Percentiles rank a stretch among this genome's conserved stretches.
Conservation (phyloP, 345 rosid species). For the Brassica cretica region DNA sequence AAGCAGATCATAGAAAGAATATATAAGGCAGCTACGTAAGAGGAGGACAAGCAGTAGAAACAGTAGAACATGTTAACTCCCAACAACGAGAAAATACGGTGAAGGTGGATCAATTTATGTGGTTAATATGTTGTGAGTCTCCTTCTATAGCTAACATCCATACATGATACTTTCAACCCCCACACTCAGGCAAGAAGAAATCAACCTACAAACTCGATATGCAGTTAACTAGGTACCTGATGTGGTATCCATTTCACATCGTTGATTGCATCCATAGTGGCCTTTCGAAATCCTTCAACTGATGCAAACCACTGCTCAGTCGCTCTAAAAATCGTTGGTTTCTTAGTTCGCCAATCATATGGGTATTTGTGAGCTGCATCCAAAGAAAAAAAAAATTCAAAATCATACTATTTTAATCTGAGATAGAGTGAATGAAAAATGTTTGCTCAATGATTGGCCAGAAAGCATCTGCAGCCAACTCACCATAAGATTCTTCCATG, state of each 20-base stretch:
- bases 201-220: not conserved
- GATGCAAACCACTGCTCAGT: slow-evolving; percentile 4
- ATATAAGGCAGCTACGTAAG: not conserved
- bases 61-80: not conserved
- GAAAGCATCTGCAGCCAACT: slow-evolving; percentile 31
- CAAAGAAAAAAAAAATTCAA: not conserved
- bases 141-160: not conserved
- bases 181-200: not conserved
- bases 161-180: not conserved
- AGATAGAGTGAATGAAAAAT: not conserved
- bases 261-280: not conserved
- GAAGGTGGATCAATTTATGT: slow-evolving; percentile 3
- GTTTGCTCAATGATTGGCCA: slow-evolving; percentile 8
- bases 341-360: slow-evolving; percentile 1
- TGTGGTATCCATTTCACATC: not conserved
- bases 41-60: not conserved
- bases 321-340: not conserved
- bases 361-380: not conserved
- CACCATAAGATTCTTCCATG: slow-evolving; percentile 92
- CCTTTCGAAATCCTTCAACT: not conserved
- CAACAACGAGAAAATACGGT: slow-evolving; percentile 6
- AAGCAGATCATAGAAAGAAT: not conserved
- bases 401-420: not conserved
- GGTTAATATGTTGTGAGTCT: slow-evolving; percentile 1
- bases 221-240: not conserved